Conservation (phyloP, 2,329 filamentous ascomycete species). For the Colletotrichum musicola region DNA sequence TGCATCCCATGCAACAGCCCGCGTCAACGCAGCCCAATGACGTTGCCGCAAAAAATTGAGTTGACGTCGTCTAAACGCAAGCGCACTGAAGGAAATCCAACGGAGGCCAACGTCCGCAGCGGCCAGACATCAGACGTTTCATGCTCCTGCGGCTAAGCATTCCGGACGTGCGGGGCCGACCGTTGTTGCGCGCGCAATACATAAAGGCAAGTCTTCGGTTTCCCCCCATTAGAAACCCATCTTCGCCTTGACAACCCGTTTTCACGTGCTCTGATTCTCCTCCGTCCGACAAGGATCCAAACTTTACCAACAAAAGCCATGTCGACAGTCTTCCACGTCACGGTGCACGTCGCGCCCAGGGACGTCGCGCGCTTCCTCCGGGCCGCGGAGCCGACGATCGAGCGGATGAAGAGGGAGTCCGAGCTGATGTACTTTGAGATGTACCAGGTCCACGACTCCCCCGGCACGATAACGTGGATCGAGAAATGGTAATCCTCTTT, state of each 20-base stretch:
- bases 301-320: not conserved
- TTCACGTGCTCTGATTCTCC: not conserved
- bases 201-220: not conserved
- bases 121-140: conserved; percentile 36
- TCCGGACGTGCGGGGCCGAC: conserved; percentile 27
- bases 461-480: conserved; percentile 36
- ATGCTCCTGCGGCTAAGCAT: conserved; percentile 10
- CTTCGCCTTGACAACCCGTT: not conserved
- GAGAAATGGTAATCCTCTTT: conserved; percentile 20
- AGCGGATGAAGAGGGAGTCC: conserved; percentile 31
- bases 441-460: conserved; percentile 34
- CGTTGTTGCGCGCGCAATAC: conserved; percentile 16
- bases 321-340: conserved; percentile 36
- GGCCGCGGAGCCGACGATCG: conserved; percentile 28
- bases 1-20: no score
- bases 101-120: not conserved
- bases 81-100: not conserved
- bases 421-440: conserved; percentile 34
- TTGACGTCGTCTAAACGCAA: not conserved
- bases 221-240: conserved; percentile 3
- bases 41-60: not conserved
- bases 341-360: conserved; percentile 28
- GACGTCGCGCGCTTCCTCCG: conserved; percentile 28
- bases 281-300: not conserved
- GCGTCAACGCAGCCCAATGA: no score